Evolutionary conservation across 129 eudicot species (phyloP).

Genomic region (Arctium minus): DNA sequence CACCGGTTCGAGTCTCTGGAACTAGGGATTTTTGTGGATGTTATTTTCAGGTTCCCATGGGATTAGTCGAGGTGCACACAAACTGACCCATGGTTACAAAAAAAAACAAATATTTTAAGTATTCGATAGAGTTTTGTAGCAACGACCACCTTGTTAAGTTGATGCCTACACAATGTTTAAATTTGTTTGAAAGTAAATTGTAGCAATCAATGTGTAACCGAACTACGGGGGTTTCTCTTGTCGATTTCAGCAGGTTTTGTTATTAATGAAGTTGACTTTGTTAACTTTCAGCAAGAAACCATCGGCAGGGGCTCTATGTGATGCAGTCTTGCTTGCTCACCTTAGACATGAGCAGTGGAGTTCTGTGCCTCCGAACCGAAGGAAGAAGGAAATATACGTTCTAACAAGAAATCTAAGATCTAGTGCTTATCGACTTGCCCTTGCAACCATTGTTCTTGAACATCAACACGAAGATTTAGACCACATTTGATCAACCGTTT

Average conservation of each 20-base stretch:
- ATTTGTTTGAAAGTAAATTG: too few relatives aligned
- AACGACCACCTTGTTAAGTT: too few relatives aligned
- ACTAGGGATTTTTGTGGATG: too few relatives aligned
- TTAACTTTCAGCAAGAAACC: constrained; percentile 70
- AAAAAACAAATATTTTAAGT: too few relatives aligned
- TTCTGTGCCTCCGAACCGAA: constrained; percentile 41
- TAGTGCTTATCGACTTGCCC: constrained; percentile 80
- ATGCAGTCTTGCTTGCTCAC: constrained; percentile 56
- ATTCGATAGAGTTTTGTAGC: too few relatives aligned
- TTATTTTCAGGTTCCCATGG: too few relatives aligned
- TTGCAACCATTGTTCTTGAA: constrained; percentile 69
- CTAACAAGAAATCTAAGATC: constrained; percentile 85
- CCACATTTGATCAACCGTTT: constrained; percentile 35
- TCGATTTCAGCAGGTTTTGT: background rate
- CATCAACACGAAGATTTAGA: constrained; percentile 53
- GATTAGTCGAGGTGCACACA: too few relatives aligned
- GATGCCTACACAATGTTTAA: too few relatives aligned
- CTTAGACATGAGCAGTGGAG: constrained; percentile 91
- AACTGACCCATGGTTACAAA: too few relatives aligned
- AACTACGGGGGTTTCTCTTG: background rate
- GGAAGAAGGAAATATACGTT: constrained; percentile 78
- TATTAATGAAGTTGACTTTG: background rate
- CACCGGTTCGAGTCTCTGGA: too few relatives aligned
- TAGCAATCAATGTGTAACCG: background rate
- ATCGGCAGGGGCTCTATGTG: constrained; percentile 68